Percentiles rank a stretch among this genome's conserved stretches.
Conservation (phyloP, 139 green algal genomes). For the Picochlorum sp. region DNA sequence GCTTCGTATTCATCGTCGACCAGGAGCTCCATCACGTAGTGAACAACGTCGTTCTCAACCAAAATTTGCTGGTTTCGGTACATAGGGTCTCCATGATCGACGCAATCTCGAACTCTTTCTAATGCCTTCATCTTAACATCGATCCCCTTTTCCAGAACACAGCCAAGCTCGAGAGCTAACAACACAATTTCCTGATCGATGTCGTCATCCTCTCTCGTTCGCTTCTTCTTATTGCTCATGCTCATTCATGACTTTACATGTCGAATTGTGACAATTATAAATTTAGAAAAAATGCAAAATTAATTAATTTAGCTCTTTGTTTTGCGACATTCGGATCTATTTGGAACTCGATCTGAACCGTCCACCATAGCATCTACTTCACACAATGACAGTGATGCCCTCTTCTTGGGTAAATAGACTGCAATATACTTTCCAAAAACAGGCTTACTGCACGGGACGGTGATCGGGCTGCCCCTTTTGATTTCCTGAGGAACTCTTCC, state of each 20-base stretch:
- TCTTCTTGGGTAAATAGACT: conserved; percentile 10
- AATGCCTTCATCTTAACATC: conserved; percentile 13
- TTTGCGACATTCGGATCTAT: neutral
- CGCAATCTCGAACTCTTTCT: neutral
- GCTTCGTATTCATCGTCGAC: conserved; percentile 3
- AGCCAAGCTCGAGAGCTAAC: neutral
- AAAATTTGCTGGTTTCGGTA: conserved; percentile 9
- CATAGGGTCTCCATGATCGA: conserved; percentile 2
- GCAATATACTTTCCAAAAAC: neutral
- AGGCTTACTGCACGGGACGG: neutral
- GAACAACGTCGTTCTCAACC: conserved; percentile 4
- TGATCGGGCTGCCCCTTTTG: neutral
- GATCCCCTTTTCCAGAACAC: conserved; percentile 3
- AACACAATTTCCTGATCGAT: neutral
- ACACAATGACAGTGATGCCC: conserved; percentile 1
- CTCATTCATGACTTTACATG: neutral
- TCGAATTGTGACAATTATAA: neutral
- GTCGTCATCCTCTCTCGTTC: neutral
- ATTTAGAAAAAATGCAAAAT: neutral
- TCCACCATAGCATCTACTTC: conserved; percentile 8
- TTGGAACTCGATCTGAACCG: neutral
- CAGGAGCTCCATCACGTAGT: conserved; percentile 10
- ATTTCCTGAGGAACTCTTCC: neutral
- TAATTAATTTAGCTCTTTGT: neutral
- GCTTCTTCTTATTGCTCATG: conserved; percentile 1